Percentiles rank a stretch among this genome's conserved stretches.
phyloP scores from a whole-genome alignment of 2,329 filamentous ascomycete species.

The Botrytis fabae region DNA sequence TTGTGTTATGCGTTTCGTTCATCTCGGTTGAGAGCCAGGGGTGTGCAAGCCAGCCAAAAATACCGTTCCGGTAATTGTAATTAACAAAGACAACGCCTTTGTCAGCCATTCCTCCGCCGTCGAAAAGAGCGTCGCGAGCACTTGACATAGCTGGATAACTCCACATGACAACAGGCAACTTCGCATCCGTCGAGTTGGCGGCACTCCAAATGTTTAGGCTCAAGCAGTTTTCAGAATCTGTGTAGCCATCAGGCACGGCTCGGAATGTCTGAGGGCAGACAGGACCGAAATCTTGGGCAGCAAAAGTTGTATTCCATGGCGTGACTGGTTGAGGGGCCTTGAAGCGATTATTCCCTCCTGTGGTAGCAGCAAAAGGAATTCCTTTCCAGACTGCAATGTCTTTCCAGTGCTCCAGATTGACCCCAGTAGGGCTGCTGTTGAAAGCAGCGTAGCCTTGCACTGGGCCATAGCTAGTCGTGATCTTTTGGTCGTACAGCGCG shows the following conservation, averaged over 20 bases:
- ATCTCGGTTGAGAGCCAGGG: conserved; percentile 32
- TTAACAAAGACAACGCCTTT: conserved; percentile 52
- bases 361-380: conserved; percentile 40
- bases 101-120: conserved; percentile 31
- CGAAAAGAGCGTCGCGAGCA: conserved; percentile 26
- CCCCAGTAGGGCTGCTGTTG: conserved; percentile 23
- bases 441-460: conserved; percentile 27
- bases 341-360: conserved; percentile 43
- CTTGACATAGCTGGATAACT: conserved; percentile 19
- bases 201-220: conserved; percentile 47
- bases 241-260: conserved; percentile 28
- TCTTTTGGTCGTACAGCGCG: conserved; percentile 23
- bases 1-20: conserved; percentile 21
- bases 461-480: conserved; percentile 25
- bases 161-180: conserved; percentile 42
- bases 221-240: conserved; percentile 45
- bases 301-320: conserved; percentile 31
- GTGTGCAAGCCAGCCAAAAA: conserved; percentile 59
- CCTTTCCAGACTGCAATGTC: conserved; percentile 29
- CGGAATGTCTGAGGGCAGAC: conserved; percentile 36
- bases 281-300: conserved; percentile 37
- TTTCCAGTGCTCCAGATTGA: conserved; percentile 32
- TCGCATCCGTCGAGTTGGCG: conserved; percentile 15
- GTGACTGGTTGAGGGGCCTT: conserved; percentile 36
- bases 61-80: conserved; percentile 62